phyloP scores from a whole-genome alignment of 495 filamentous ascomycete species.

The Xeromyces bisporus region DNA sequence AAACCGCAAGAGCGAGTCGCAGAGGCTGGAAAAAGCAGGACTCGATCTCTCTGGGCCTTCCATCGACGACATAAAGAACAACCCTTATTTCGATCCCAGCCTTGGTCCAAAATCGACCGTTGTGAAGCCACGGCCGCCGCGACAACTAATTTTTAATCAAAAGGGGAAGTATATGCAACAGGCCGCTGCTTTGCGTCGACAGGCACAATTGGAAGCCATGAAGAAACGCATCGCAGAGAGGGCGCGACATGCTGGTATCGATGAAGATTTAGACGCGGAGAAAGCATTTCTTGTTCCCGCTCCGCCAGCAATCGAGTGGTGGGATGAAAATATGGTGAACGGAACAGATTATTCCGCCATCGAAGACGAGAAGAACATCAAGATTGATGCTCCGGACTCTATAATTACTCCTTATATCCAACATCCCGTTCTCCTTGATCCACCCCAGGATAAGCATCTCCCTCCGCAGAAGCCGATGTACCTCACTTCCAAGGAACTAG shows the following conservation, averaged over 20 bases:
- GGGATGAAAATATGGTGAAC: constrained; percentile 77
- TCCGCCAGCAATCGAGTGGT: constrained; percentile 91
- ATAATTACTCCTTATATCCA: constrained; percentile 84
- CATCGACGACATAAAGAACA: constrained; percentile 49
- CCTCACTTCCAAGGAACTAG: constrained; percentile 77
- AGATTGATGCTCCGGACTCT: constrained; percentile 59
- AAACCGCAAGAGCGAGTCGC: constrained; percentile 40
- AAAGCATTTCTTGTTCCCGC: constrained; percentile 70
- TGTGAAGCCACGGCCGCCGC: constrained; percentile 45
- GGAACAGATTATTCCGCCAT: constrained; percentile 57
- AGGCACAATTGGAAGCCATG: constrained; percentile 81
- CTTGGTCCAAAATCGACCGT: constrained; percentile 45
- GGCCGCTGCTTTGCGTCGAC: constrained; percentile 68
- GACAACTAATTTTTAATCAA: constrained; percentile 77
- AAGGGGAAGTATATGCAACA: constrained; percentile 96
- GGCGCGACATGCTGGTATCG: constrained; percentile 69
- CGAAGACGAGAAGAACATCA: constrained; percentile 43
- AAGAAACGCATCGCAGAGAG: constrained; percentile 80
- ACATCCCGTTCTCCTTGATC: constrained; percentile 81
- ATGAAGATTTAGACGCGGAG: constrained; percentile 79
- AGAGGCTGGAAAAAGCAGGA: constrained; percentile 33
- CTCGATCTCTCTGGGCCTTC: constrained; percentile 56
- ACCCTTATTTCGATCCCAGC: constrained; percentile 75
- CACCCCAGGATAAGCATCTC: constrained; percentile 70
- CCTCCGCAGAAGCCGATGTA: constrained; percentile 79